Evolutionary conservation across 148 eudicot genomes (phyloP).

Genomic region (Cornus suecica): DNA sequence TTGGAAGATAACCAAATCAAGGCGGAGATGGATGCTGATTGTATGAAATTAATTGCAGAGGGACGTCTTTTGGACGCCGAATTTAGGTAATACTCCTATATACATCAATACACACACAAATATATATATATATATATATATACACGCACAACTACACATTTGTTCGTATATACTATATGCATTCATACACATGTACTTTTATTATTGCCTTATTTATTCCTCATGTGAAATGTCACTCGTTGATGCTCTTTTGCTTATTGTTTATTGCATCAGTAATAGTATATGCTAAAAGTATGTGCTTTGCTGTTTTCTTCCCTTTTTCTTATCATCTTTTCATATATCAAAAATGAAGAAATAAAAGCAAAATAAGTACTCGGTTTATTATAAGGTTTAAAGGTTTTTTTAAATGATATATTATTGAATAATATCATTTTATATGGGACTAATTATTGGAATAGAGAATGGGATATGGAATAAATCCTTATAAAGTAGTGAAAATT

Average conservation of each 20-base stretch:
- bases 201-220: neutral
- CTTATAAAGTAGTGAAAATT: too few species aligned
- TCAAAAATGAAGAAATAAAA: neutral
- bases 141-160: slow-evolving; percentile 11
- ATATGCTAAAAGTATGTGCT: neutral
- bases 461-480: too few species aligned
- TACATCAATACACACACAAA: neutral
- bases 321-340: neutral
- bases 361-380: neutral
- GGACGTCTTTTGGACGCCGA: slow-evolving; percentile 18
- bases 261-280: neutral
- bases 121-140: neutral
- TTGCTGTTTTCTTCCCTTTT: neutral
- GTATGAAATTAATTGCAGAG: slow-evolving; percentile 15
- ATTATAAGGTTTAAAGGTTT: too few species aligned
- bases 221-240: neutral
- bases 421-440: too few species aligned
- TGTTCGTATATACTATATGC: neutral
- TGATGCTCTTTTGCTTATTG: too few species aligned
- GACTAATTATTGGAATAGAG: too few species aligned
- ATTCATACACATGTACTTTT: neutral
- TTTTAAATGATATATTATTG: too few species aligned
- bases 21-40: slow-evolving; percentile 22
- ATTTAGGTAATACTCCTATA: slow-evolving; percentile 9
- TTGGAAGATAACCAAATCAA: slow-evolving; percentile 1